Evolutionary conservation across 2,329 filamentous ascomycete species (phyloP).

Genomic region (Huntiella bhutanensis): DNA sequence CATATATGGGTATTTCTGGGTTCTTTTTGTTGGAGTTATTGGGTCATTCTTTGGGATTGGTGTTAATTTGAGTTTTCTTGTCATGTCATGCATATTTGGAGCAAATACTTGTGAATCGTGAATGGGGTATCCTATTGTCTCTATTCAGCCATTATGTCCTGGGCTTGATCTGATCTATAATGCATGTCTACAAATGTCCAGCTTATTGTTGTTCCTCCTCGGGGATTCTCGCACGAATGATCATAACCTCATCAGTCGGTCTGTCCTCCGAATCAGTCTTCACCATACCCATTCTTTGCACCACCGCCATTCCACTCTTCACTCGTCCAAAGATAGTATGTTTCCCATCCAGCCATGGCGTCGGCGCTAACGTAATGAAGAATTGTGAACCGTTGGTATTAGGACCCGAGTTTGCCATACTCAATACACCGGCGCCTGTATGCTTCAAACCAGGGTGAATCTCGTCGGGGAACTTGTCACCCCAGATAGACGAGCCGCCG

Average conservation of each 20-base stretch:
- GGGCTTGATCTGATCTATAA: no score
- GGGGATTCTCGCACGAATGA: conserved; percentile 47
- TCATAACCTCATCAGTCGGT: conserved; percentile 65
- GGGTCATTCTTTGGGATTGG: conserved; percentile 7
- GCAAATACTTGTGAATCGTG: not conserved
- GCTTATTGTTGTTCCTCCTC: not conserved
- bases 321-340: conserved; percentile 94
- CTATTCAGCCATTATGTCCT: no score
- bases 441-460: conserved; percentile 64
- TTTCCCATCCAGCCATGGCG: conserved; percentile 91
- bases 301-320: conserved; percentile 61
- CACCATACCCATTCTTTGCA: conserved; percentile 74
- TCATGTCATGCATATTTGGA: not conserved
- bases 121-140: no score
- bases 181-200: no score
- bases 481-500: conserved; percentile 77
- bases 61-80: conserved; percentile 9
- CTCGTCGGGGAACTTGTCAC: conserved; percentile 87
- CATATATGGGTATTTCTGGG: not conserved
- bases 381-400: conserved; percentile 93
- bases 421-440: conserved; percentile 80
- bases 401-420: conserved; percentile 88
- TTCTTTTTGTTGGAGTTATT: conserved; percentile 13
- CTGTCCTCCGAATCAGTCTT: conserved; percentile 67
- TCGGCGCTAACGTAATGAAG: conserved; percentile 84